Percentiles rank a stretch among this genome's conserved stretches.
phyloP scores from a whole-genome alignment of 768 basidiomycete species.

The Paxillus ammoniavirescens region DNA sequence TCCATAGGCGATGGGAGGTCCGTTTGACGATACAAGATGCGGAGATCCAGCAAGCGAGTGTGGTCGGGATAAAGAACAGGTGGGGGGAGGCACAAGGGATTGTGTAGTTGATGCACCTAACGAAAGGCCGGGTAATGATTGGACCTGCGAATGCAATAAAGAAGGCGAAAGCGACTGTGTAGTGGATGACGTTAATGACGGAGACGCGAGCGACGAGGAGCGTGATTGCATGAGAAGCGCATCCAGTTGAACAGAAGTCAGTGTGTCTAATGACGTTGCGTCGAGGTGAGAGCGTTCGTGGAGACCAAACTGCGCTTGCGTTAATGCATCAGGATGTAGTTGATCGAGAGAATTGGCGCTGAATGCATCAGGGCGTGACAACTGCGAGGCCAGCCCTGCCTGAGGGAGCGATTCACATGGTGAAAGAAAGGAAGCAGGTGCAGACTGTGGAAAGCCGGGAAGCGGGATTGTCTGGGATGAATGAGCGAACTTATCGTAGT shows the following conservation, averaged over 20 bases:
- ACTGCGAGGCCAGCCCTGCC: constrained; percentile 12
- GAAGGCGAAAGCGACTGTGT: constrained; percentile 9
- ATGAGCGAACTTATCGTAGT: constrained; percentile 80
- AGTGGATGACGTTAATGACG: constrained; percentile 17
- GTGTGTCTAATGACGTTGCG: constrained; percentile 13
- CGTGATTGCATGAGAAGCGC: constrained; percentile 23
- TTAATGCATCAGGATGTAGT: constrained; percentile 21
- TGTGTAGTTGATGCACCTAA: constrained; percentile 18
- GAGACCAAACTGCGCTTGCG: constrained; percentile 24
- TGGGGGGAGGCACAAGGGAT: constrained; percentile 16
- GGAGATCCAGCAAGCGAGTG: constrained; percentile 32
- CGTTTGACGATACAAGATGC: constrained; percentile 20
- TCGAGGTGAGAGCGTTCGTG: constrained; percentile 28
- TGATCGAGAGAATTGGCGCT: constrained; percentile 20
- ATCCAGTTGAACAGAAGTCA: constrained; percentile 27
- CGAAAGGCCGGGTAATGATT: constrained; percentile 12
- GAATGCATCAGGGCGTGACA: constrained; percentile 23
- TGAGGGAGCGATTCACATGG: constrained; percentile 25
- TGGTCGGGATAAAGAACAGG: constrained; percentile 24
- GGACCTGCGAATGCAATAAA: constrained; percentile 19
- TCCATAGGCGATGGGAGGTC: constrained; percentile 14
- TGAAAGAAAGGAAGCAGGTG: constrained; percentile 11
- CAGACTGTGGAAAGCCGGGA: constrained; percentile 20
- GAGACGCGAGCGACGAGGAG: constrained; percentile 25
- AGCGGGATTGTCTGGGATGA: constrained; percentile 27